phyloP scores from a whole-genome alignment of 768 basidiomycete species.

The Clitopilus passeckerianus region DNA sequence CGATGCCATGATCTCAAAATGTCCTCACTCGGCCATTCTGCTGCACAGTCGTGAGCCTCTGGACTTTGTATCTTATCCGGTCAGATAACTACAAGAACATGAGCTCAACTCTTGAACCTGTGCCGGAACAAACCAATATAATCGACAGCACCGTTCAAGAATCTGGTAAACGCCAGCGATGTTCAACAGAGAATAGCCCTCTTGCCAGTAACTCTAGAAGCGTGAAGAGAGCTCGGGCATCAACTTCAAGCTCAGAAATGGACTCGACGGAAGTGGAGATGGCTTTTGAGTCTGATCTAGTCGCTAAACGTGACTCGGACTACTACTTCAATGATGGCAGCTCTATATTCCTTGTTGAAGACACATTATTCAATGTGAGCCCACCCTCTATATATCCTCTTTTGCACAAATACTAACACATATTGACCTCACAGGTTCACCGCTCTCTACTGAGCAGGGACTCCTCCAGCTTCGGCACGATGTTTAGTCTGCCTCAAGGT shows the following conservation, averaged over 20 bases:
- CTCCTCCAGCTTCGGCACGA: constrained; percentile 55
- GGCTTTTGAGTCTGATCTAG: constrained; percentile 4
- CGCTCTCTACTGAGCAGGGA: constrained; percentile 57
- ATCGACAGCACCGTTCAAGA: background rate
- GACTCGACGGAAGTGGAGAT: constrained; percentile 12
- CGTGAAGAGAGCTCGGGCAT: constrained; percentile 1
- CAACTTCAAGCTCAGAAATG: constrained; percentile 6
- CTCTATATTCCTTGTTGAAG: constrained; percentile 57
- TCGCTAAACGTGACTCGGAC: constrained; percentile 34
- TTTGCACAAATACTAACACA: too few species aligned
- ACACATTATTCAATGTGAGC: constrained; percentile 66
- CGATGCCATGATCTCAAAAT: too few species aligned
- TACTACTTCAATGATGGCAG: constrained; percentile 71
- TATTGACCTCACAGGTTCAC: constrained; percentile 39
- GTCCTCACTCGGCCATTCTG: too few species aligned
- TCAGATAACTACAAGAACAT: background rate
- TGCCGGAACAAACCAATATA: background rate
- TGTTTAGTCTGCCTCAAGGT: constrained; percentile 68
- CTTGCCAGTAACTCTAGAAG: background rate
- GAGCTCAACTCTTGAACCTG: background rate
- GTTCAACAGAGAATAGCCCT: background rate
- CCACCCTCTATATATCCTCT: constrained; percentile 2
- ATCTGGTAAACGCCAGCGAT: background rate
- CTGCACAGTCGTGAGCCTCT: too few species aligned
- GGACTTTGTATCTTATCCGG: background rate